Evolutionary conservation across 164 flowering plant species (phyloP).

Genomic region (Kingdonia uniflora): DNA sequence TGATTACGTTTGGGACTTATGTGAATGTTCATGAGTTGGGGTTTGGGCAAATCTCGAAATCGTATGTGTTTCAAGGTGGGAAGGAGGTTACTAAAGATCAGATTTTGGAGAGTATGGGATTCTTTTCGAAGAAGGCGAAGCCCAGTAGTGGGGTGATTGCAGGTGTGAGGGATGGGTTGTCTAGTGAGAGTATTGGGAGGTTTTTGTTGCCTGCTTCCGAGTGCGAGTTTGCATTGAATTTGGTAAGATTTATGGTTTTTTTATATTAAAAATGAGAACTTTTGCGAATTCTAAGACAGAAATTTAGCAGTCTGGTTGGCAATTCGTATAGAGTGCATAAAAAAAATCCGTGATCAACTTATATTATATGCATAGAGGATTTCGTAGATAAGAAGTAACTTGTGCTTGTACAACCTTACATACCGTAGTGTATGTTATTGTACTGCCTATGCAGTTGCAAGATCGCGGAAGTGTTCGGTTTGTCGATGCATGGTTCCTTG

Average conservation of each 20-base stretch:
- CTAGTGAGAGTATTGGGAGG: conserved; percentile 60
- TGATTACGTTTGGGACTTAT: conserved; percentile 75
- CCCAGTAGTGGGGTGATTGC: conserved; percentile 70
- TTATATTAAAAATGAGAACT: too few relatives aligned
- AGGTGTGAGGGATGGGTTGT: conserved; percentile 72
- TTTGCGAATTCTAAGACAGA: too few relatives aligned
- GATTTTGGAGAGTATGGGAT: conserved; percentile 74
- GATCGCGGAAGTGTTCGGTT: too few relatives aligned
- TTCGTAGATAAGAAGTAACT: too few relatives aligned
- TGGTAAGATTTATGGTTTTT: conserved; percentile 29
- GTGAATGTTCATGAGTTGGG: conserved; percentile 93
- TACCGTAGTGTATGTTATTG: too few relatives aligned
- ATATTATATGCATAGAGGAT: too few relatives aligned
- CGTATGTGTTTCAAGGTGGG: conserved; percentile 74
- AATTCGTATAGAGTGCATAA: too few relatives aligned
- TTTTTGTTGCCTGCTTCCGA: conserved; percentile 84
- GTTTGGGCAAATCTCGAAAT: conserved; percentile 52
- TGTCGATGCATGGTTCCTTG: too few relatives aligned
- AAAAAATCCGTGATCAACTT: too few relatives aligned
- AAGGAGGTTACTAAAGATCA: conserved; percentile 73
- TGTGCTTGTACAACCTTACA: too few relatives aligned
- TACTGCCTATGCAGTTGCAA: too few relatives aligned
- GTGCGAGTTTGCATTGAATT: conserved; percentile 70
- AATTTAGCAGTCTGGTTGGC: too few relatives aligned
- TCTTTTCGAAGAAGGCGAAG: conserved; percentile 61